Evolutionary conservation across 805 yeast species (phyloP), one percentile per base, ranked within the genome.

Genomic region (Tetrapisispora namnaoensis): DNA sequence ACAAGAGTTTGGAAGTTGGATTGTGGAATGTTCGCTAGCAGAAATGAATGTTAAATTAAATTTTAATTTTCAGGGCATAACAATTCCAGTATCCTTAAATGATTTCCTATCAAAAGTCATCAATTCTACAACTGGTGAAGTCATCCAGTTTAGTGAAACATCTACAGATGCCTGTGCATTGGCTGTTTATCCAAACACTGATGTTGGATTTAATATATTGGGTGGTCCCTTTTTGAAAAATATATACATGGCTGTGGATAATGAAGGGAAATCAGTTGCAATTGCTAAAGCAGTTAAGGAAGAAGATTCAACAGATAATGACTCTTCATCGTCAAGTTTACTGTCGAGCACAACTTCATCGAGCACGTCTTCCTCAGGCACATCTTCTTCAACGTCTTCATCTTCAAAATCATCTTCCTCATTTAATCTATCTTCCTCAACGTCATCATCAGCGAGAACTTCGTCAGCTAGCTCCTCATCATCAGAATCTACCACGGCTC

Each of bases 161-260:
- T 24, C 34, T 2, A 68, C 67, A 27, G 51, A 56, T 7, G 89
- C 87, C 1, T 85, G 93, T 60, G 68, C 60, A 43, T 63, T 84
- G 38, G 69, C 70, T 17, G 58, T 83, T 37, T 62, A 71, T 22
- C 83, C 87, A 1, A 71, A 73, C 44, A 58, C 68, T 2, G 50
- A 55, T 11, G 53, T 69, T 4, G 86, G 87, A 1, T 78, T 67
- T 57, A 71, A 76, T 10, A 57, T 77, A 2, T 61, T 85, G 38
- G 93, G 91, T 2, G 66, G 77, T 7, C 72, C 84, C 4, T 78
- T 83, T 55, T 53, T 84, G 43, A 69, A 69, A 46, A 68, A 72
- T 43, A 64, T 74, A 8, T 83, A 77, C 58, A 50, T 83, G 37
- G 90, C 82, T 0, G 80, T 82, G 37, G 88, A 84, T 61, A 71